Evolutionary conservation across 2,329 filamentous ascomycete species (phyloP).

Genomic region (Aspergillus ochraceus): DNA sequence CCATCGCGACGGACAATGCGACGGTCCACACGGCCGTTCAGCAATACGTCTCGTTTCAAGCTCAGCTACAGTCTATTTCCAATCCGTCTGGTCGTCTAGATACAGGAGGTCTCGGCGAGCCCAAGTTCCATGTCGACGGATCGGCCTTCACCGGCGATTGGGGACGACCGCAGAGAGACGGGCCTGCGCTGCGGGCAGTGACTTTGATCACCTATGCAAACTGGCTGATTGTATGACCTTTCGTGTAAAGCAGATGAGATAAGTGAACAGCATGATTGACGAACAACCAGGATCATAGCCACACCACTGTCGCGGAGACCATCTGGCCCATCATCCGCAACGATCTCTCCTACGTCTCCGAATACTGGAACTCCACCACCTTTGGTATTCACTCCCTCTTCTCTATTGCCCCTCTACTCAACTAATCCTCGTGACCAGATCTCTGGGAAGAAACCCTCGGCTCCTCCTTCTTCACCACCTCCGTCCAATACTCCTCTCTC

Average conservation of each 20-base stretch:
- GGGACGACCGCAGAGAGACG: slow-evolving; percentile 79
- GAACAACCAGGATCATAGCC: slow-evolving; percentile 52
- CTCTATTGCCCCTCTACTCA: background rate
- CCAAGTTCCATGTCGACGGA: slow-evolving; percentile 69
- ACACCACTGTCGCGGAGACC: slow-evolving; percentile 51
- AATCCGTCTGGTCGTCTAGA: slow-evolving; percentile 66
- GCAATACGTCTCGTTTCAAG: slow-evolving; percentile 68
- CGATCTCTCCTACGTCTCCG: slow-evolving; percentile 68
- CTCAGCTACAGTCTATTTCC: slow-evolving; percentile 63
- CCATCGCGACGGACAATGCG: slow-evolving; percentile 58
- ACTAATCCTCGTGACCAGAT: slow-evolving; percentile 39
- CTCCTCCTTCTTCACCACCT: slow-evolving; percentile 76
- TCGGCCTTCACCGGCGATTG: slow-evolving; percentile 63
- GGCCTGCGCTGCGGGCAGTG: slow-evolving; percentile 73
- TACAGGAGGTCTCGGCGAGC: slow-evolving; percentile 61
- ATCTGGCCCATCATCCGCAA: slow-evolving; percentile 76
- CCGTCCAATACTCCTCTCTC: slow-evolving; percentile 65
- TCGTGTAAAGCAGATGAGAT: background rate
- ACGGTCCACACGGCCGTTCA: slow-evolving; percentile 62
- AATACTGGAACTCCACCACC: slow-evolving; percentile 54
- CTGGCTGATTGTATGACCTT: slow-evolving; percentile 57
- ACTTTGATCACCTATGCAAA: slow-evolving; percentile 71
- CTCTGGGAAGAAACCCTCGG: slow-evolving; percentile 81
- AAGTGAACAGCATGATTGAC: background rate
- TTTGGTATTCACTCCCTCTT: slow-evolving; percentile 50